Evolutionary conservation across 345 rosid genomes (phyloP).

Genomic region (Hirschfeldia incana): DNA sequence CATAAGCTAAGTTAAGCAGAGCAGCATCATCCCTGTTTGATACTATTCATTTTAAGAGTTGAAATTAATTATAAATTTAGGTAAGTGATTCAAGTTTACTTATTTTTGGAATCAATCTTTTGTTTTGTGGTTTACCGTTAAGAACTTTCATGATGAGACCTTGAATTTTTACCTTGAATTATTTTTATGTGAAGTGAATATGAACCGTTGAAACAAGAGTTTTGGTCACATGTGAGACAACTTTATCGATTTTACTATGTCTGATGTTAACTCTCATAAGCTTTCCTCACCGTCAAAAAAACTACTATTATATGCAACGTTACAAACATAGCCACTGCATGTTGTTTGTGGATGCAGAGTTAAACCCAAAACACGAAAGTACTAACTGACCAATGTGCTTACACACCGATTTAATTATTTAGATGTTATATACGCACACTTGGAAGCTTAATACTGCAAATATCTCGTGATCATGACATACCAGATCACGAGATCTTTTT

Average conservation of each 20-base stretch:
- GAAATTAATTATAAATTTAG: not conserved
- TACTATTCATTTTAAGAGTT: not conserved
- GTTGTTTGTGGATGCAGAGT: not conserved
- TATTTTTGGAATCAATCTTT: not conserved
- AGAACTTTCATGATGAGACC: not conserved
- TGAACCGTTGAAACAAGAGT: conserved; percentile 19
- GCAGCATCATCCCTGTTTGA: not conserved
- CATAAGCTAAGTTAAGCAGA: conserved; percentile 23
- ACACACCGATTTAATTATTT: not conserved
- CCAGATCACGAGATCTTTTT: not conserved
- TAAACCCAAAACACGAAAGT: not conserved
- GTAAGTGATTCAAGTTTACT: not conserved
- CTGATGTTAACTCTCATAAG: conserved; percentile 13
- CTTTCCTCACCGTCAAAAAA: conserved; percentile 1
- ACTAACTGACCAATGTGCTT: not conserved
- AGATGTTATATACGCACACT: not conserved
- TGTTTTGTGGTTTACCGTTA: not conserved
- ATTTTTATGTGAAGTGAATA: not conserved
- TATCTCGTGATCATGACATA: not conserved
- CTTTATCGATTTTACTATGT: not conserved
- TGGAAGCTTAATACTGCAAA: not conserved
- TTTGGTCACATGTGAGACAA: conserved; percentile 20
- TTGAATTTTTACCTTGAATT: not conserved
- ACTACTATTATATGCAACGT: not conserved
- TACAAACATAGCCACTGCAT: conserved; percentile 5